Evolutionary conservation across 805 yeast species (phyloP), one percentile per base, ranked within the genome.

Genomic region (Candida methanosorbosa): DNA sequence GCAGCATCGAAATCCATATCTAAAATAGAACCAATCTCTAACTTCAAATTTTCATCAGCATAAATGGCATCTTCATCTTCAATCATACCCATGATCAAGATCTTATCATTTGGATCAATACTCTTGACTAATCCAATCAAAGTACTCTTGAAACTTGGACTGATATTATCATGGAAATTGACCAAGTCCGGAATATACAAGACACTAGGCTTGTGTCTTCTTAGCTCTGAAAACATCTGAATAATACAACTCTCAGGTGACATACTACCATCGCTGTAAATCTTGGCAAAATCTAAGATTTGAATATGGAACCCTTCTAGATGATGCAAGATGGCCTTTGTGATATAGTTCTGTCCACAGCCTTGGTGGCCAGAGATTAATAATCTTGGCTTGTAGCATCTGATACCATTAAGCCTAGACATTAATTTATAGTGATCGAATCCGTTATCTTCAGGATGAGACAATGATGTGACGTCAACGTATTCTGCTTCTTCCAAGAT

Each of bases 231-330:
- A 48, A 92, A 80, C 27, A 82, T 69, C 51, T 85, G 95, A 20
- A 90, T 83, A 16, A 87, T 68, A 1, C 82, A 70, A 49, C 85
- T 81, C 54, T 92, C 98, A 2, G 90, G 78, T 0, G 94, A 74
- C 46, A 84, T 64, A 0, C 86, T 75, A 7, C 90, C 66, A 46
- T 90, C 97, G 12, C 86, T 75, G 42, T 78, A 76, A 36, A 92
- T 52, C 7, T 79, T 68, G 2, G 87, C 82, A 38, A 92, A 61
- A 52, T 92, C 98, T 28, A 92, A 64, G 1, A 82, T 73, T 53
- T 92, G 97, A 12, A 86, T 78, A 49, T 86, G 90, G 48, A 80
- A 85, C 0, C 96, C 95, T 58, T 92, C 98, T 34, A 92, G 61
- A 44, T 76, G 69, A 48, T 86, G 81, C 34, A 90, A 62, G 9